Evolutionary conservation across 2,329 filamentous ascomycete genomes (phyloP).

Genomic region (Biscogniauxia marginata): DNA sequence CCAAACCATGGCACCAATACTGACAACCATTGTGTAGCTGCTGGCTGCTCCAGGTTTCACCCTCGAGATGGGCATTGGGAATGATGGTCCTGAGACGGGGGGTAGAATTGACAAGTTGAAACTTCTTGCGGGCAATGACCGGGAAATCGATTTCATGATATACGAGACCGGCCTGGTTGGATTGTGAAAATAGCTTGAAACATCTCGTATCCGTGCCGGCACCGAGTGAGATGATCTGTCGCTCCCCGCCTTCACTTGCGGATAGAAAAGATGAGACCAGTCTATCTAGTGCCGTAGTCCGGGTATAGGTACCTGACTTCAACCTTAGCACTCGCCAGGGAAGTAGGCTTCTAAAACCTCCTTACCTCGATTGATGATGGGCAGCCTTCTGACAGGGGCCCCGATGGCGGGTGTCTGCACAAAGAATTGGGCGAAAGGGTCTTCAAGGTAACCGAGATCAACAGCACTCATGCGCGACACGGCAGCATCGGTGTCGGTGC

Average conservation of each 20-base stretch:
- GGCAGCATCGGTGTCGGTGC: conserved; percentile 88
- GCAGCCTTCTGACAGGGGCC: conserved; percentile 64
- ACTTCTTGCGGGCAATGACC: conserved; percentile 67
- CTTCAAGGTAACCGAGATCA: conserved; percentile 77
- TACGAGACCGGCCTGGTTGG: conserved; percentile 45
- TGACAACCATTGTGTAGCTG: conserved; percentile 38
- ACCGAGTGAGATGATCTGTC: conserved; percentile 88
- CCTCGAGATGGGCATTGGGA: conserved; percentile 29
- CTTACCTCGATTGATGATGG: conserved; percentile 90
- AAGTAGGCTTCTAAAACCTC: conserved; percentile 5
- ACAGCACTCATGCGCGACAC: conserved; percentile 88
- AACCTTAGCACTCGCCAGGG: conserved; percentile 24
- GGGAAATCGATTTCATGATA: conserved; percentile 96
- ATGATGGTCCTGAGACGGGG: conserved; percentile 42
- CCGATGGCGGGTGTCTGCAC: conserved; percentile 45
- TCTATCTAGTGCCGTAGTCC: conserved; percentile 78
- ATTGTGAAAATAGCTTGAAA: conserved; percentile 66
- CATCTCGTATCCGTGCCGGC: conserved; percentile 91
- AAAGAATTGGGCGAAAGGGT: conserved; percentile 74
- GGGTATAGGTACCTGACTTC: conserved; percentile 78
- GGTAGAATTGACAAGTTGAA: conserved; percentile 50
- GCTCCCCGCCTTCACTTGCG: conserved; percentile 33
- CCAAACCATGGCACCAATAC: conserved; percentile 63
- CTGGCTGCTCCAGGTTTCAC: conserved; percentile 42
- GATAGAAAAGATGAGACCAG: conserved; percentile 72